phyloP scores from a whole-genome alignment of 2,329 filamentous ascomycete species.

The Bipolaris bicolor region DNA sequence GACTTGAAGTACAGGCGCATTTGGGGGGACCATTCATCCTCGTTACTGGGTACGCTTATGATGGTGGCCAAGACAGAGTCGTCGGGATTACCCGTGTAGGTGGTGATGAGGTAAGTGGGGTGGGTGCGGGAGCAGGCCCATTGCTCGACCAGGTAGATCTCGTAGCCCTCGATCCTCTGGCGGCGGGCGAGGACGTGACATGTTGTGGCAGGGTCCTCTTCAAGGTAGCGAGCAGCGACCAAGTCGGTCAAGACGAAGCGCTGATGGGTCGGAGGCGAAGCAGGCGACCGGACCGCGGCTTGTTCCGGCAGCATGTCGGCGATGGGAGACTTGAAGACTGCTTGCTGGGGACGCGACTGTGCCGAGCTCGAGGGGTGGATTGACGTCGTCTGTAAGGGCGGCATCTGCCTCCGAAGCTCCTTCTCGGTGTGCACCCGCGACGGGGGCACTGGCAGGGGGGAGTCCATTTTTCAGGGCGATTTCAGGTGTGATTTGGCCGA shows the following conservation, averaged over 20 bases:
- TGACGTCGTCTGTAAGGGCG: constrained; percentile 34
- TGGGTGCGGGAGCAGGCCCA: constrained; percentile 93
- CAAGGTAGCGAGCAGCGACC: constrained; percentile 72
- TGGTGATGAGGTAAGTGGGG: constrained; percentile 89
- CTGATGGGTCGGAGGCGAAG: constrained; percentile 53
- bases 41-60: constrained; percentile 80
- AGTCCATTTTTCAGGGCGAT: constrained; percentile 25
- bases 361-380: constrained; percentile 25
- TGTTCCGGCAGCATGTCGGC: constrained; percentile 23
- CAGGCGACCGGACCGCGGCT: constrained; percentile 22
- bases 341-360: constrained; percentile 19
- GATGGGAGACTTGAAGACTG: constrained; percentile 15
- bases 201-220: constrained; percentile 78
- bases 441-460: constrained; percentile 24
- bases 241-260: constrained; percentile 70
- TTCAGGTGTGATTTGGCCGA: constrained; percentile 7
- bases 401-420: constrained; percentile 37
- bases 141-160: constrained; percentile 93
- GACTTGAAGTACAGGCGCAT: constrained; percentile 85
- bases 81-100: constrained; percentile 85
- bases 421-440: constrained; percentile 31
- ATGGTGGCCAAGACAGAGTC: constrained; percentile 82
- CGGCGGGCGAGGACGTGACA: constrained; percentile 70
- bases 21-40: constrained; percentile 77
- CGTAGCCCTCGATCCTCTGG: constrained; percentile 77